Evolutionary conservation across 2,329 filamentous ascomycete species (phyloP), one percentile per base, ranked within the genome.

Genomic region (Cercospora beticola): DNA sequence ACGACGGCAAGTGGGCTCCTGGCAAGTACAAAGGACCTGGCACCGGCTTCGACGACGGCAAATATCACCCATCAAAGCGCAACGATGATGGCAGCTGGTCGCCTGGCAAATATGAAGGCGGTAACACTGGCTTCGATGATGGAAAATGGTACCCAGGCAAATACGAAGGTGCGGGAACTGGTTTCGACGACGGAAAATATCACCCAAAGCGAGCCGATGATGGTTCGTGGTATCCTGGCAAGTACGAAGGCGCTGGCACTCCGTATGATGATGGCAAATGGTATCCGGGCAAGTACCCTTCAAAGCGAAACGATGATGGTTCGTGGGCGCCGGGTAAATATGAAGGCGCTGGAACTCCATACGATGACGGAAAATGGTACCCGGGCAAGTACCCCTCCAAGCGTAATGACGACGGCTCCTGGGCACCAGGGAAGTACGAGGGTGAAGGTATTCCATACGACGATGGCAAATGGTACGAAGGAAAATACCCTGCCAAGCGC

Each of bases 1-100:
- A 59, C n/a, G 56, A 59, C 56, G 56, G 56, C 56, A 59, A 59
- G 31, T 59, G 56, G 56, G 21, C 28, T 8, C 30, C 56, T 21
- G 56, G 31, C 12, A 56, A 56, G 23, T 56, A 56, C 49, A 23
- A 56, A 28, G 23, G 49, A 28, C 23, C 49, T 56, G 49, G 49
- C 49, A 56, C 49, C 23, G 49, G 49, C 5, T 56, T 56, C 14
- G 49, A 56, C 49, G 49, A 56, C 16, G 49, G 49, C 49, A 56
- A 56, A 30, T 56, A 56, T 7, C 49, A 56, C 49, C 23, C 23
- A 28, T 56, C 49, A 10, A 56, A 56, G 49, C 49, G 49, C 12
- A 56, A 30, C 23, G 49, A 56, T 26, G 49, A 56, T 26, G 49
- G 49, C 23, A 56, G 49, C 49, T 56, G 49, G 49, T 14, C 49